A percentile compares a stretch with the other conserved stretches of the same genome.
Conservation (phyloP, 148 eudicot species). For the Nepenthes gracilis region DNA sequence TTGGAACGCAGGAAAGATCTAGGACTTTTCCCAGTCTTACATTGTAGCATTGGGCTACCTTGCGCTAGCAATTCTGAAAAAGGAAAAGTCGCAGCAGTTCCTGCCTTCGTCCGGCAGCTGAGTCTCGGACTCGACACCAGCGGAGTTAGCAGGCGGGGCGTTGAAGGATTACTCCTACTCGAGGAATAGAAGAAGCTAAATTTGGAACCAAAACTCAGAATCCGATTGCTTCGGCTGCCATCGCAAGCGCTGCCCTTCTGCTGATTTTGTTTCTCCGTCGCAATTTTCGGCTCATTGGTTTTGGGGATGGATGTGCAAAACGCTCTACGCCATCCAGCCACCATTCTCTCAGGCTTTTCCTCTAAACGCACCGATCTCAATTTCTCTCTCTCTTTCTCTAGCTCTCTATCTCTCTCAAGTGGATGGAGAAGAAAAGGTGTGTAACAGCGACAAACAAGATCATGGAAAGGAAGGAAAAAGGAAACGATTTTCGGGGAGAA, state of each 20-base stretch:
- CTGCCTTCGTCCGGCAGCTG: conserved; percentile 23
- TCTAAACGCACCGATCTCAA: too few relatives aligned
- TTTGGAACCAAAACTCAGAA: conserved; percentile 25
- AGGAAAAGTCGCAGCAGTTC: conserved; percentile 5
- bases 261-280: background rate
- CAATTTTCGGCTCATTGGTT: conserved; percentile 23
- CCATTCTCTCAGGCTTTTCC: conserved; percentile 21
- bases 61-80: conserved; percentile 1
- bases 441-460: too few relatives aligned
- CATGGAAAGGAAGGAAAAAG: too few relatives aligned
- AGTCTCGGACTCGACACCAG: conserved; percentile 16
- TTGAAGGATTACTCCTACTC: conserved; percentile 23
- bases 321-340: conserved; percentile 64
- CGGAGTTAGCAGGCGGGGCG: conserved; percentile 28
- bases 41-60: conserved; percentile 33
- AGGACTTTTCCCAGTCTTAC: conserved; percentile 28
- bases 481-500: too few relatives aligned
- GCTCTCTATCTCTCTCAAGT: too few relatives aligned
- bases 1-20: conserved; percentile 18
- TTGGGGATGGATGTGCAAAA: conserved; percentile 57
- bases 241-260: too few relatives aligned
- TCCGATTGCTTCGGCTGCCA: conserved; percentile 6
- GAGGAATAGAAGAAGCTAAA: conserved; percentile 43
- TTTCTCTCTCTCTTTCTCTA: too few relatives aligned
- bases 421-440: too few relatives aligned